Evolutionary conservation across 2,329 filamentous ascomycete genomes (phyloP).

Genomic region (Colletotrichum eremochloae): DNA sequence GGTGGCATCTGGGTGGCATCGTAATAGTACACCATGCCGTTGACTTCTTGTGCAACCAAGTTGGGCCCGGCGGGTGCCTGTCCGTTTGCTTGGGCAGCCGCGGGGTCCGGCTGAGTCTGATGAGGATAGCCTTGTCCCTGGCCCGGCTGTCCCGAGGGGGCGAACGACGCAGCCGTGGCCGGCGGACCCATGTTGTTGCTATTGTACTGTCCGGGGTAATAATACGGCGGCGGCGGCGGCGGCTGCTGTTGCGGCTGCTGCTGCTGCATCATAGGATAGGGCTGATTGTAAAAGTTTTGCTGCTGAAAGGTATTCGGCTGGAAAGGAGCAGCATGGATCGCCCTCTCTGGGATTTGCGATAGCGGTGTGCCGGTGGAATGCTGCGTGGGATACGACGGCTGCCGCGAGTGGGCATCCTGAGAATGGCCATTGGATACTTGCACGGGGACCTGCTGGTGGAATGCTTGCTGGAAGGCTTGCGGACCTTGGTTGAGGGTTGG

Average conservation of each 20-base stretch:
- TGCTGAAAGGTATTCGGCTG: slow-evolving; percentile 79
- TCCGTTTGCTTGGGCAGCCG: slow-evolving; percentile 49
- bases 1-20: slow-evolving; percentile 78
- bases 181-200: slow-evolving; percentile 48
- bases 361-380: slow-evolving; percentile 82
- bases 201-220: slow-evolving; percentile 54
- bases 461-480: slow-evolving; percentile 90
- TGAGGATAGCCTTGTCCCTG: slow-evolving; percentile 58
- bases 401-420: slow-evolving; percentile 73
- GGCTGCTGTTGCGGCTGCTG: slow-evolving; percentile 65
- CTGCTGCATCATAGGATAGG: slow-evolving; percentile 69
- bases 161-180: slow-evolving; percentile 66
- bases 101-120: slow-evolving; percentile 56
- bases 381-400: slow-evolving; percentile 78
- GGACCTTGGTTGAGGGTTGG: slow-evolving; percentile 74
- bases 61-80: slow-evolving; percentile 66
- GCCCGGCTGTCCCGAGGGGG: slow-evolving; percentile 66
- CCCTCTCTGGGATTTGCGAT: slow-evolving; percentile 92
- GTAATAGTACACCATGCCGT: slow-evolving; percentile 97
- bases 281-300: slow-evolving; percentile 69
- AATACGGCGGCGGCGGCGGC: slow-evolving; percentile 73
- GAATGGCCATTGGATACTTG: slow-evolving; percentile 72
- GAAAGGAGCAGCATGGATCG: slow-evolving; percentile 91
- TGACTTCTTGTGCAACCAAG: slow-evolving; percentile 85
- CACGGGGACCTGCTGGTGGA: slow-evolving; percentile 93